Evolutionary conservation across 2,329 filamentous ascomycete species (phyloP).

Genomic region (Fusarium sp.): DNA sequence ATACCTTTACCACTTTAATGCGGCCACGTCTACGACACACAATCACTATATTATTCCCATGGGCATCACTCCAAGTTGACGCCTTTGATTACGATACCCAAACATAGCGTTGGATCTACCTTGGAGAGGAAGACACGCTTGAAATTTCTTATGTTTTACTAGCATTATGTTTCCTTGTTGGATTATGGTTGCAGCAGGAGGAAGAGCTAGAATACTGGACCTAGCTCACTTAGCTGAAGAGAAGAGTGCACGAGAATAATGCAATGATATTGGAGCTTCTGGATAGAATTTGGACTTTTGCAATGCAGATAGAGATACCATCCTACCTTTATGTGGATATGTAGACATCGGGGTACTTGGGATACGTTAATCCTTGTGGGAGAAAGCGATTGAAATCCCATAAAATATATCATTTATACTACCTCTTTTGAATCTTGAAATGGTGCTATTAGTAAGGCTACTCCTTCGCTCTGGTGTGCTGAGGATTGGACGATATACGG

Average conservation of each 20-base stretch:
- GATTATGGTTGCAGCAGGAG: constrained; percentile 20
- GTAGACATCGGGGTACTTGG: constrained; percentile 26
- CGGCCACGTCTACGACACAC: constrained; percentile 43
- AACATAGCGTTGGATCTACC: constrained; percentile 12
- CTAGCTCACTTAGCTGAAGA: constrained; percentile 8
- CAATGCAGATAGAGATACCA: constrained; percentile 36
- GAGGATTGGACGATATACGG: not conserved
- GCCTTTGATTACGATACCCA: constrained; percentile 45
- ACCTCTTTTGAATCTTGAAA: not conserved
- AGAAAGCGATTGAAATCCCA: constrained; percentile 11
- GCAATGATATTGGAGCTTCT: constrained; percentile 24
- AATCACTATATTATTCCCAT: constrained; percentile 20
- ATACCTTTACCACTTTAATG: constrained; percentile 40
- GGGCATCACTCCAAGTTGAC: constrained; percentile 17
- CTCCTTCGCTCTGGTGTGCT: not conserved
- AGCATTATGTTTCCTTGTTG: constrained; percentile 15
- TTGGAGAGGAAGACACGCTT: constrained; percentile 28
- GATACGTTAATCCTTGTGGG: constrained; percentile 6
- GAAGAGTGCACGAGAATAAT: constrained; percentile 24
- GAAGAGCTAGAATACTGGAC: constrained; percentile 15
- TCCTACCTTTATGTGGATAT: constrained; percentile 31
- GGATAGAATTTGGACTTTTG: constrained; percentile 30
- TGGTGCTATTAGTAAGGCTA: not conserved
- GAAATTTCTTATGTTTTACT: constrained; percentile 25
- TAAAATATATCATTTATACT: constrained; percentile 1